A percentile compares a stretch with the other conserved stretches of the same genome.
Evolutionary conservation across 371 early-diverging fungal genomes (phyloP).

Genomic region (Mortierella sp.): DNA sequence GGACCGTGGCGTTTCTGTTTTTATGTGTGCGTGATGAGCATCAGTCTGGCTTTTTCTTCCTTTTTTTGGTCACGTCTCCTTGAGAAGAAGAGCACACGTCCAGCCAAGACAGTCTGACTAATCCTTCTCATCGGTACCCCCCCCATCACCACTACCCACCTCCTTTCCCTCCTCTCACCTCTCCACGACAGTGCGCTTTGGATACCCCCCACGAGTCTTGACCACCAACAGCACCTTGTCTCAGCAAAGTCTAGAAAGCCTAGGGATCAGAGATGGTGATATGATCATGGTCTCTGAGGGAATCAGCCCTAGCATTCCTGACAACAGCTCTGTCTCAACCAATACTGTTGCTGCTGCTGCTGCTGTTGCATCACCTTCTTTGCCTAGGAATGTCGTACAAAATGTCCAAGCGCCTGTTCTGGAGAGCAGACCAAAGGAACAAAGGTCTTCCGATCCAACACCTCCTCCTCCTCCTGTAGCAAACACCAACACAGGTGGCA

Average conservation of each 20-base stretch:
- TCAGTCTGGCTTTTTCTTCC: too few species aligned
- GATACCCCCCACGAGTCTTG: conserved; percentile 45
- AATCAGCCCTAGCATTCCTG: conserved; percentile 10
- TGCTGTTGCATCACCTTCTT: not conserved
- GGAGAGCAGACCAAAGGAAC: too few species aligned
- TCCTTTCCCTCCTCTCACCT: too few species aligned
- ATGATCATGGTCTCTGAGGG: conserved; percentile 44
- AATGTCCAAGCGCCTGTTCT: too few species aligned
- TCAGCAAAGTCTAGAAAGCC: conserved; percentile 14
- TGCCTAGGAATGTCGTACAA: not conserved
- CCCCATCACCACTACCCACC: too few species aligned
- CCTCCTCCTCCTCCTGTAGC: not conserved
- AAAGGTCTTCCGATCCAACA: not conserved
- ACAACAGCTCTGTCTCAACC: not conserved
- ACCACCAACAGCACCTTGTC: conserved; percentile 18
- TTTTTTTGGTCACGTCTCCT: too few species aligned
- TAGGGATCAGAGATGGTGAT: conserved; percentile 47
- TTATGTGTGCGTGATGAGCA: too few species aligned
- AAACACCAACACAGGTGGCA: not conserved
- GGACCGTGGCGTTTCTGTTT: too few species aligned
- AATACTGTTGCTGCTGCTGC: not conserved
- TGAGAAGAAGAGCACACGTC: too few species aligned
- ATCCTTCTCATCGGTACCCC: too few species aligned
- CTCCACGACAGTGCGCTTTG: conserved; percentile 35
- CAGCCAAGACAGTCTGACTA: too few species aligned